Conservation (phyloP, 768 basidiomycete species). For the Podaxis pistillaris region DNA sequence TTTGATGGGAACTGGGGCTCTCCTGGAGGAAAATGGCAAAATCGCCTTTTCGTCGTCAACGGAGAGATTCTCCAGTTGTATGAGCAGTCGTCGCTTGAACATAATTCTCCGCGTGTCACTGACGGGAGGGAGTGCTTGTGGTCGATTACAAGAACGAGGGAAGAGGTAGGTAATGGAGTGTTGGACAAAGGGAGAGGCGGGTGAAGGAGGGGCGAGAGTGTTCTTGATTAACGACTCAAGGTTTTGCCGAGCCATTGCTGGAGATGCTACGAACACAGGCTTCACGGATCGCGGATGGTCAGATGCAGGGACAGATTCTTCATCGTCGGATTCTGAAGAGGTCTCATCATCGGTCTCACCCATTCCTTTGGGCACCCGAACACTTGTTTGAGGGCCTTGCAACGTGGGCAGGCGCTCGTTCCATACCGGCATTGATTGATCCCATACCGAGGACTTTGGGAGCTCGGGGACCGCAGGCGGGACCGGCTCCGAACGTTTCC, state of each 20-base stretch:
- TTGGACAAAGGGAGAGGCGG: constrained; percentile 48
- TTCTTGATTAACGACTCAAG: constrained; percentile 44
- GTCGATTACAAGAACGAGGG: constrained; percentile 49
- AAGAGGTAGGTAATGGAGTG: constrained; percentile 22
- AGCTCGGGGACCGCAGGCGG: constrained; percentile 19
- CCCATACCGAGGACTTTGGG: constrained; percentile 29
- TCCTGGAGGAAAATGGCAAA: constrained; percentile 38
- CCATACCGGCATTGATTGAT: constrained; percentile 19
- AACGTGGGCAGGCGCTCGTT: constrained; percentile 13
- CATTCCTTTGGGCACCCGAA: not conserved
- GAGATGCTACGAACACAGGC: constrained; percentile 23
- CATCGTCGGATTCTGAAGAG: constrained; percentile 33
- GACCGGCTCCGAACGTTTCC: constrained; percentile 25
- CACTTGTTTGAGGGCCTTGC: constrained; percentile 2
- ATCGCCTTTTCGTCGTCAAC: constrained; percentile 44
- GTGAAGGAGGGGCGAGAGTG: constrained; percentile 38
- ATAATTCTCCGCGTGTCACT: constrained; percentile 43
- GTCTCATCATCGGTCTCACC: constrained; percentile 7
- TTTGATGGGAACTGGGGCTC: constrained; percentile 22
- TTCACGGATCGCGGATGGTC: constrained; percentile 13
- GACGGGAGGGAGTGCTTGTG: constrained; percentile 31
- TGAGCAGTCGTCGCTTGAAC: constrained; percentile 51
- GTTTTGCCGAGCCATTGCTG: constrained; percentile 34
- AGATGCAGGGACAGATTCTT: constrained; percentile 15
- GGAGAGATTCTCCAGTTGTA: constrained; percentile 36